Percentiles rank a stretch among this genome's conserved stretches.
These are phyloP conservation scores for Malassezia caprae DNA, from an alignment of 1,284 basidiomycete species.

Conservation along the genomic window DNA sequence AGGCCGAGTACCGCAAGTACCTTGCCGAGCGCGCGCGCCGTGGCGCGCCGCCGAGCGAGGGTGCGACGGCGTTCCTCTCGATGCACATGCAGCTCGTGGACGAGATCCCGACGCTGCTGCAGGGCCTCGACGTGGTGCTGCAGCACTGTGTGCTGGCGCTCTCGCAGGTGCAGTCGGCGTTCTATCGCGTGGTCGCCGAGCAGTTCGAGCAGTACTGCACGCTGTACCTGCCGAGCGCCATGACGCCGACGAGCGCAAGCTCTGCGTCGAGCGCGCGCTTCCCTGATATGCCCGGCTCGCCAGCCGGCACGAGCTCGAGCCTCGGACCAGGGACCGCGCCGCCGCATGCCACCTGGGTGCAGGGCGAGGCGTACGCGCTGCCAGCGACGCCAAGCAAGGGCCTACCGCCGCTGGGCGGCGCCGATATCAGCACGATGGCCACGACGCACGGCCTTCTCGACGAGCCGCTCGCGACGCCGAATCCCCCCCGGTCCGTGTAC, in stretches of 20 bases:
- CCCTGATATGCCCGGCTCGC: constrained; percentile 1
- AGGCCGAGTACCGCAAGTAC: constrained; percentile 45
- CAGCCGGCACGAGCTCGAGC: neutral
- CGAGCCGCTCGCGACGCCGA: neutral
- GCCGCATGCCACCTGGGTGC: neutral
- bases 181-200: constrained; percentile 27
- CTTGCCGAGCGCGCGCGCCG: constrained; percentile 20
- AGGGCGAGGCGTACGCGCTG: neutral
- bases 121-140: constrained; percentile 44
- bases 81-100: constrained; percentile 49
- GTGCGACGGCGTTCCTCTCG: constrained; percentile 46
- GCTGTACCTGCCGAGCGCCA: constrained; percentile 1
- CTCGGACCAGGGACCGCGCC: neutral
- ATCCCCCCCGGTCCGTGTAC: neutral
- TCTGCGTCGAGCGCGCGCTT: neutral
- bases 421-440: neutral
- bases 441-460: neutral
- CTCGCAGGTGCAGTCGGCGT: constrained; percentile 40
- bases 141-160: constrained; percentile 46
- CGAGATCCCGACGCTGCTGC: constrained; percentile 49
- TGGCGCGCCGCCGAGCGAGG: constrained; percentile 26
- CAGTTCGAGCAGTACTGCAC: neutral
- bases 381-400: neutral
- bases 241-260: constrained; percentile 6
- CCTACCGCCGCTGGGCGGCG: neutral